These are phyloP conservation scores for Acacia confusa DNA, from an alignment of 306 rosid species.

Conservation along the genomic window DNA sequence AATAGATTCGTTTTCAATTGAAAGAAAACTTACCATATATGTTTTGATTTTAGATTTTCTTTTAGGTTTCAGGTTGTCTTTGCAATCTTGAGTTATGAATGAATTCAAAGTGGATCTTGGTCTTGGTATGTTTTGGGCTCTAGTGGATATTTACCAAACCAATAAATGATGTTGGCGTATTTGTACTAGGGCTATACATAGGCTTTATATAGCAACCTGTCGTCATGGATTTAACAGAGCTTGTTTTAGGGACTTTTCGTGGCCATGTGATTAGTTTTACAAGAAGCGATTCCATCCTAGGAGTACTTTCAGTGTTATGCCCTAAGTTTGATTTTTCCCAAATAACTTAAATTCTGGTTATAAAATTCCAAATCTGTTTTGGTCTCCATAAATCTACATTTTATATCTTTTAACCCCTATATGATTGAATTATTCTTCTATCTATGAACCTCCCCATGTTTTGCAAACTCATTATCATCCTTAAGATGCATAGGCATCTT, in stretches of 20 bases:
- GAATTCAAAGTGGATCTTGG: not conserved
- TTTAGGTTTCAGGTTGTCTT: not conserved
- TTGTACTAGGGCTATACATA: not conserved
- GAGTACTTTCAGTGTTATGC: not conserved
- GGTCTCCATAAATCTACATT: not conserved
- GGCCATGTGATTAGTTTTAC: not conserved
- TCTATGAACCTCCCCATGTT: not conserved
- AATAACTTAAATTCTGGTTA: not conserved
- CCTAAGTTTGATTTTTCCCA: not conserved
- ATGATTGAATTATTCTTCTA: not conserved
- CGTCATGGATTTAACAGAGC: not conserved
- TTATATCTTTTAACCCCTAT: not conserved
- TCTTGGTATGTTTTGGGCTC: not conserved
- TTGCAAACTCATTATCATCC: constrained; percentile 6
- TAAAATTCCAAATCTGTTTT: not conserved
- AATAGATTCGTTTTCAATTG: not conserved
- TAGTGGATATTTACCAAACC: not conserved
- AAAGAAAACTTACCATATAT: not conserved
- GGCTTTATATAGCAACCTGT: not conserved
- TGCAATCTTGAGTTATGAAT: not conserved
- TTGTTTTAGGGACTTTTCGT: not conserved
- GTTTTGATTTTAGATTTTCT: not conserved
- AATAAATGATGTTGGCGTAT: not conserved
- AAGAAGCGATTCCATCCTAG: not conserved
- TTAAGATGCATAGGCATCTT: not conserved